phyloP scores from a whole-genome alignment of 495 filamentous ascomycete genomes.

The Talaromyces proteolyticus region DNA sequence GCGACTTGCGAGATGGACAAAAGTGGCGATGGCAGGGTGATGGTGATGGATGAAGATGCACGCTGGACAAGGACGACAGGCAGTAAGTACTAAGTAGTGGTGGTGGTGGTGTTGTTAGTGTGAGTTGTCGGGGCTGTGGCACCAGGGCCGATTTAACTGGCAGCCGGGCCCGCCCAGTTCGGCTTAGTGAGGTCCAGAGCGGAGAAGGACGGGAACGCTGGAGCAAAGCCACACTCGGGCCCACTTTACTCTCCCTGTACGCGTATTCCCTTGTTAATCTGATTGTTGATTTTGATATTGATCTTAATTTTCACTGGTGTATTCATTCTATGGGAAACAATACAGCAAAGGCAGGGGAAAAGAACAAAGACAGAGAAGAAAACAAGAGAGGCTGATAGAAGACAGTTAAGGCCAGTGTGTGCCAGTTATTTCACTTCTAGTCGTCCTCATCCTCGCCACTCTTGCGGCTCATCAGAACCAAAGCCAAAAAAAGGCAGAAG shows the following conservation, averaged over 20 bases:
- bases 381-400: no score
- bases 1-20: background rate
- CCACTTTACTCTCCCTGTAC: background rate
- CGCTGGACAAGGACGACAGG: background rate
- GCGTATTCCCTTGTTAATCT: background rate
- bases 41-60: background rate
- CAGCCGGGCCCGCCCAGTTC: no score
- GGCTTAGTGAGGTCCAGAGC: background rate
- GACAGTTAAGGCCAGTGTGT: no score
- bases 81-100: background rate
- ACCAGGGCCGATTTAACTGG: background rate
- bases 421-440: no score
- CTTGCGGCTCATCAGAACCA: no score
- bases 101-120: background rate
- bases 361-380: no score
- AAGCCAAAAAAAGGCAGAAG: no score
- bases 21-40: background rate
- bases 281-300: no score
- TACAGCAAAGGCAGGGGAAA: no score
- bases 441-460: no score
- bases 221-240: conserved; percentile 7
- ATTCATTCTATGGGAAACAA: no score
- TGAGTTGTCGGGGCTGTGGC: background rate
- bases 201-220: background rate
- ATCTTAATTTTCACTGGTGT: no score